A percentile compares a stretch with the other conserved stretches of the same genome.
Conservation (phyloP, 2,329 filamentous ascomycete genomes). For the Alternaria metachromatica region DNA sequence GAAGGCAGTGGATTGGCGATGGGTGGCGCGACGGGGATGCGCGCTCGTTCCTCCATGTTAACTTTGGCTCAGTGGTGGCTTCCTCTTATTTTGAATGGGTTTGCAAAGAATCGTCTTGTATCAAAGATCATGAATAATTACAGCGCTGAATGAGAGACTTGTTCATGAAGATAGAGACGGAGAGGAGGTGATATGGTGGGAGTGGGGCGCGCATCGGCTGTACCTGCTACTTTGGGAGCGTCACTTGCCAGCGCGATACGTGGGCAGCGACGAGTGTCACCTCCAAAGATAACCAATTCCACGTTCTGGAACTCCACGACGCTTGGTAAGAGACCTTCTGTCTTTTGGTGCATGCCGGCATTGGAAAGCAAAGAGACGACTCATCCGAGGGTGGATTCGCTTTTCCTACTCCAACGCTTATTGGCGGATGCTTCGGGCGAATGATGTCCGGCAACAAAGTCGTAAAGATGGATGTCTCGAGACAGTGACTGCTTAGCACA, state of each 20-base stretch:
- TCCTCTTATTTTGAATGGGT: not conserved
- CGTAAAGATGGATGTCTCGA: not conserved
- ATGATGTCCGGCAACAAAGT: conserved; percentile 3
- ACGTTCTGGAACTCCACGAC: not conserved
- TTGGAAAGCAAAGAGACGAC: not conserved
- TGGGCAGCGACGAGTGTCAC: not conserved
- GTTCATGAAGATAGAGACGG: too few species aligned
- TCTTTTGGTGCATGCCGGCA: not conserved
- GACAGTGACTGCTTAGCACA: not conserved
- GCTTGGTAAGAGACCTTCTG: not conserved
- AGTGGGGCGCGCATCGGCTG: conserved; percentile 7
- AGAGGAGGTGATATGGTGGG: not conserved
- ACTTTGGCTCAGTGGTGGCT: not conserved
- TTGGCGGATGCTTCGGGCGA: conserved; percentile 31
- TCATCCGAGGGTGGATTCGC: not conserved
- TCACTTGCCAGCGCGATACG: not conserved
- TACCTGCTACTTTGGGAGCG: conserved; percentile 12
- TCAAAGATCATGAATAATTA: too few species aligned
- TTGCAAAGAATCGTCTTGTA: rapidly evolving
- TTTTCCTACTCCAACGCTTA: conserved; percentile 8
- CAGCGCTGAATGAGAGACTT: not conserved
- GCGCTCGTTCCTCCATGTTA: conserved; percentile 38
- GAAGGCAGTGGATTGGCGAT: conserved; percentile 44
- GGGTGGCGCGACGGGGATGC: conserved; percentile 42
- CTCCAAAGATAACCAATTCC: rapidly evolving